Evolutionary conservation across 192 early-diverging fungal genomes (phyloP).

Genomic region (Spizellomyces sp.): DNA sequence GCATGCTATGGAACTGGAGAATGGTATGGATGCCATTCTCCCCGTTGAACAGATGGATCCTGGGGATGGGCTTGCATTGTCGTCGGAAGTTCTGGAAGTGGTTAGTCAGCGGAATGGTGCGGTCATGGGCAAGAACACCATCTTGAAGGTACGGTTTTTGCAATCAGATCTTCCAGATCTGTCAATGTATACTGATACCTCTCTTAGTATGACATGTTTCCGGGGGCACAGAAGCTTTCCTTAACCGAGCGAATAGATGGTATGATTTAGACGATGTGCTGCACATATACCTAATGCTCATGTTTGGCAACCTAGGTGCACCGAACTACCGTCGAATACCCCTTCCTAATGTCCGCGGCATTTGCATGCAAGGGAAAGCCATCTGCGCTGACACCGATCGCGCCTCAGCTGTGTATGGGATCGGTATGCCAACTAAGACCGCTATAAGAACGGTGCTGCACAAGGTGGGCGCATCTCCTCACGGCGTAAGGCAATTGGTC

Average conservation of each 20-base stretch:
- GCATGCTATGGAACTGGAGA: conserved; percentile 38
- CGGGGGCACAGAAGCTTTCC: conserved; percentile 63
- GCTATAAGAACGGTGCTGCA: conserved; percentile 52
- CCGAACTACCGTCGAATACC: conserved; percentile 62
- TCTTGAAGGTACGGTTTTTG: conserved; percentile 49
- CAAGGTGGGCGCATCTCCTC: conserved; percentile 53
- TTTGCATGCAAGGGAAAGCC: neutral
- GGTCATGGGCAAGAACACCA: conserved; percentile 59
- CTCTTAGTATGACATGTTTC: conserved; percentile 57
- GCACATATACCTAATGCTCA: neutral
- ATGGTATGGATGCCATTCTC: conserved; percentile 27
- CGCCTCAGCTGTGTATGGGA: conserved; percentile 49
- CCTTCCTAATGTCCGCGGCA: conserved; percentile 24
- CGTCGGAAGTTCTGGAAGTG: conserved; percentile 57
- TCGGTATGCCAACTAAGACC: conserved; percentile 66
- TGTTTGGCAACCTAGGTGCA: conserved; percentile 37
- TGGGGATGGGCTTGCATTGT: conserved; percentile 63
- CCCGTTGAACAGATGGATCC: conserved; percentile 48
- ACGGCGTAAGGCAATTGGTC: conserved; percentile 43
- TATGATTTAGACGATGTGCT: neutral
- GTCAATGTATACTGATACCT: neutral
- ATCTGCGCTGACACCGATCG: neutral
- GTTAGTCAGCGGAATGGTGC: conserved; percentile 54
- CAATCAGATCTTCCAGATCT: conserved; percentile 2
- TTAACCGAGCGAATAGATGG: conserved; percentile 55